These are phyloP conservation scores for Phylloporus arenicola DNA, from an alignment of 768 basidiomycete species.

Conservation along the genomic window DNA sequence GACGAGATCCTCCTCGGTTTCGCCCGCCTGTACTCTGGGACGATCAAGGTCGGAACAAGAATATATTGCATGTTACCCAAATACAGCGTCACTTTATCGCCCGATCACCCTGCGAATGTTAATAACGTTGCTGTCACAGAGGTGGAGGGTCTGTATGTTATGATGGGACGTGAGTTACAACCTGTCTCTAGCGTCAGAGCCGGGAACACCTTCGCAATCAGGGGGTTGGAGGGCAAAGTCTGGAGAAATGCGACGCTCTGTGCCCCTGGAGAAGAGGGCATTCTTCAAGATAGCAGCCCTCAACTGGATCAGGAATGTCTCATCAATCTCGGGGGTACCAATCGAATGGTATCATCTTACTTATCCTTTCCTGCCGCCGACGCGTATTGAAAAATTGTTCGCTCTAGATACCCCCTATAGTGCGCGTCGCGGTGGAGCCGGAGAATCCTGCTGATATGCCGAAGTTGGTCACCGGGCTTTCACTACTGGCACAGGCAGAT, in stretches of 20 bases:
- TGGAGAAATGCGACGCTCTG: slow-evolving; percentile 90
- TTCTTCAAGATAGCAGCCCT: slow-evolving; percentile 30
- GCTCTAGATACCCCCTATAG: slow-evolving; percentile 76
- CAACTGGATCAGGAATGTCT: slow-evolving; percentile 45
- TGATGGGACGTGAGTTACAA: slow-evolving; percentile 97
- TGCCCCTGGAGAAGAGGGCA: slow-evolving; percentile 47
- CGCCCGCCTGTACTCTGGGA: slow-evolving; percentile 89
- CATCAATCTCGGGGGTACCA: slow-evolving; percentile 77
- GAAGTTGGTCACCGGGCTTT: slow-evolving; percentile 81
- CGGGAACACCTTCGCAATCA: slow-evolving; percentile 92
- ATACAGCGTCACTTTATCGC: slow-evolving; percentile 60
- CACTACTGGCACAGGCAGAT: slow-evolving; percentile 88
- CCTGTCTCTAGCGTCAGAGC: slow-evolving; percentile 77
- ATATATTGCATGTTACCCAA: slow-evolving; percentile 84
- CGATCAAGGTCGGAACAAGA: slow-evolving; percentile 55
- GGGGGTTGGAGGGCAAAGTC: slow-evolving; percentile 84
- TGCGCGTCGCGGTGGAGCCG: slow-evolving; percentile 92
- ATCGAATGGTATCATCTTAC: slow-evolving; percentile 45
- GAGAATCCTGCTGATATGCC: slow-evolving; percentile 78
- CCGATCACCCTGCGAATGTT: slow-evolving; percentile 62
- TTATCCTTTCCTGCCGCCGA: neutral
- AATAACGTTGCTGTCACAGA: slow-evolving; percentile 54
- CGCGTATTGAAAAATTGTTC: slow-evolving; percentile 1
- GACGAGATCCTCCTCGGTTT: slow-evolving; percentile 83
- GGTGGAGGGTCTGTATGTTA: slow-evolving; percentile 81